Percentiles rank a stretch among this genome's conserved stretches.
Conservation (phyloP, 495 filamentous ascomycete species). For the Neurospora terricola region DNA sequence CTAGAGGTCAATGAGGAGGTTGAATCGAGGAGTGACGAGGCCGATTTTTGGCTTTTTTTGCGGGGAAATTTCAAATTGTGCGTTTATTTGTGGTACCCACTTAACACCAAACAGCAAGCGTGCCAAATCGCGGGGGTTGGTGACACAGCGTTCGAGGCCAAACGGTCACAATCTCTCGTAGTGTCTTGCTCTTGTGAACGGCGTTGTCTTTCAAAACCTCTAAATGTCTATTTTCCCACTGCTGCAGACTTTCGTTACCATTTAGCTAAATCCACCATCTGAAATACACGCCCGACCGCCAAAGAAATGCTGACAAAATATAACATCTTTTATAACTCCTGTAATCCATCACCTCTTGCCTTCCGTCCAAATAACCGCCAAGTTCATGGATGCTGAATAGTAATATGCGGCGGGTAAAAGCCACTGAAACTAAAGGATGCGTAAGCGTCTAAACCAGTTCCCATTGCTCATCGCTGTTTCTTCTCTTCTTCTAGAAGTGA, state of each 20-base stretch:
- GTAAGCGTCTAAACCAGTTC: neutral
- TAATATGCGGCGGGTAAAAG: neutral
- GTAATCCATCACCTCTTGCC: neutral
- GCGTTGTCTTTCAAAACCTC: neutral
- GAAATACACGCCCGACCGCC: neutral
- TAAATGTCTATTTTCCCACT: neutral
- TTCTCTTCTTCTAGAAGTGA: constrained; percentile 14
- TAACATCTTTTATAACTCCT: neutral
- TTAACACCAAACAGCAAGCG: neutral
- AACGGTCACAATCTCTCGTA: neutral
- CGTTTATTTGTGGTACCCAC: no score
- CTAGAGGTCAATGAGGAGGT: no score
- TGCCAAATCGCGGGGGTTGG: neutral
- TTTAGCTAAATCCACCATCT: neutral
- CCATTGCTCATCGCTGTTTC: neutral
- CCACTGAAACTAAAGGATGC: neutral
- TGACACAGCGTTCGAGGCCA: neutral
- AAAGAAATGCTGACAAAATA: neutral
- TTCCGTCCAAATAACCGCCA: neutral
- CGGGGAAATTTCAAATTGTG: no score
- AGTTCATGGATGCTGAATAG: neutral
- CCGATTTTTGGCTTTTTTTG: no score
- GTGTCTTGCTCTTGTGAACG: neutral
- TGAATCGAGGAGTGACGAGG: no score
- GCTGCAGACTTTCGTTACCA: neutral